Conservation (phyloP, 2,329 filamentous ascomycete genomes). For the Lizonia empirigonia region DNA sequence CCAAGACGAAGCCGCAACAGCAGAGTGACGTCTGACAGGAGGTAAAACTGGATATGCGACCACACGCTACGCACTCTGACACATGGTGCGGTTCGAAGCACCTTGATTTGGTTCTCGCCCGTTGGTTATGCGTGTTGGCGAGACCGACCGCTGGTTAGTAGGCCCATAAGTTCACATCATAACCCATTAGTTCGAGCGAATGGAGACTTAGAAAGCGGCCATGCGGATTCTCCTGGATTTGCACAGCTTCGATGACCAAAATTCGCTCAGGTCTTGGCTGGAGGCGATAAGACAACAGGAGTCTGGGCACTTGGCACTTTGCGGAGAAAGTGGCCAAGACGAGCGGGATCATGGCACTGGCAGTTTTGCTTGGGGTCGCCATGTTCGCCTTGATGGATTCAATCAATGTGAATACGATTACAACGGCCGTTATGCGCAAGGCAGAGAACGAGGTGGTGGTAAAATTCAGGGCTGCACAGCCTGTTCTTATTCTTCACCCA, state of each 20-base stretch:
- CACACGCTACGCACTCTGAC: not conserved
- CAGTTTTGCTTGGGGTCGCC: conserved; percentile 6
- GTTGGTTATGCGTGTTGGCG: not conserved
- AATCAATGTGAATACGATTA: not conserved
- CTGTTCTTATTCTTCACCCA: not conserved
- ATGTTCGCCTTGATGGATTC: conserved; percentile 1
- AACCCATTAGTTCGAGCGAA: not conserved
- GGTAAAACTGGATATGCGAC: conserved; percentile 3
- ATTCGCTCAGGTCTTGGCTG: conserved; percentile 13
- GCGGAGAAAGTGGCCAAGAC: conserved; percentile 15
- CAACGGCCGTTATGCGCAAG: not conserved
- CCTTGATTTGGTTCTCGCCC: not conserved
- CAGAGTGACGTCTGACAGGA: not conserved
- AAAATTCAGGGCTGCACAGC: not conserved
- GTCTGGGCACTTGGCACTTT: conserved; percentile 16
- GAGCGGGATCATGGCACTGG: conserved; percentile 19
- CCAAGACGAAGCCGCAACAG: not conserved
- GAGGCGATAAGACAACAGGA: conserved; percentile 5
- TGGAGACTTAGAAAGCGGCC: not conserved
- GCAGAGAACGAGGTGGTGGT: not conserved
- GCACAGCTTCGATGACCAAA: conserved; percentile 18
- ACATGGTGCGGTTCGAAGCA: not conserved
- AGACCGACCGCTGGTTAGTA: not conserved
- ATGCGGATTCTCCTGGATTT: conserved; percentile 13
- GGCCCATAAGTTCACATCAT: not conserved